These are phyloP conservation scores for Aspergillus caelatus DNA, from an alignment of 2,329 filamentous ascomycete species.

Conservation along the genomic window DNA sequence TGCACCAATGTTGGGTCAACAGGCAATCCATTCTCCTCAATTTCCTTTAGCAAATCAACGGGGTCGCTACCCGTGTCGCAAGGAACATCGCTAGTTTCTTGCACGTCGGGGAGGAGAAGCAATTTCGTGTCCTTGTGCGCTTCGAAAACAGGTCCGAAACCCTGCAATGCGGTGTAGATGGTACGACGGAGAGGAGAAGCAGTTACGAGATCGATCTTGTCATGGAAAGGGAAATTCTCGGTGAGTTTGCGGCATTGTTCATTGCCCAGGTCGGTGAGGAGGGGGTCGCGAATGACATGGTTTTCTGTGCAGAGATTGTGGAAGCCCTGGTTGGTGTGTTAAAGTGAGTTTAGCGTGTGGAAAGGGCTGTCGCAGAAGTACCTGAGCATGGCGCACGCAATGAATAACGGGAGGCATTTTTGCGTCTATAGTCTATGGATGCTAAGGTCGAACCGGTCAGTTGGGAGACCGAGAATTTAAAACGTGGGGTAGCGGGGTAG, in stretches of 20 bases:
- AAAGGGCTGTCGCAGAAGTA: constrained; percentile 21
- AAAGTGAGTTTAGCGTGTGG: neutral
- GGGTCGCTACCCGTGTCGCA: constrained; percentile 73
- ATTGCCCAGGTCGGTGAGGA: constrained; percentile 74
- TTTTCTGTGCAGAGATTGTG: constrained; percentile 77
- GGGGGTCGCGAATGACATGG: constrained; percentile 74
- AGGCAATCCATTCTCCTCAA: constrained; percentile 53
- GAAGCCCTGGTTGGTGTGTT: constrained; percentile 59
- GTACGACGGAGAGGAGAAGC: constrained; percentile 81
- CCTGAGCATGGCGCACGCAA: constrained; percentile 51
- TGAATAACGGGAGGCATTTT: constrained; percentile 48
- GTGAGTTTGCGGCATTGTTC: constrained; percentile 71
- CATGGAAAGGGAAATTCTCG: constrained; percentile 65
- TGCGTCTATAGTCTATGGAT: neutral
- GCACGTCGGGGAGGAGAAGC: constrained; percentile 71
- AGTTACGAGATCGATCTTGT: constrained; percentile 68
- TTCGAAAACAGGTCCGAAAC: constrained; percentile 63
- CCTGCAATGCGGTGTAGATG: constrained; percentile 72
- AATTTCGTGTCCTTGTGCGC: constrained; percentile 54
- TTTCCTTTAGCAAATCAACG: constrained; percentile 61
- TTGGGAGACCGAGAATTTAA: neutral
- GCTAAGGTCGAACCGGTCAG: neutral
- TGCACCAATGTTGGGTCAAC: constrained; percentile 67
- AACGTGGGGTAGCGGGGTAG: constrained; percentile 28
- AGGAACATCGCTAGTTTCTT: constrained; percentile 74